Percentiles rank a stretch among this genome's conserved stretches.
These are phyloP conservation scores for Botrytis medusae DNA, from an alignment of 2,329 filamentous ascomycete species.

Conservation along the genomic window DNA sequence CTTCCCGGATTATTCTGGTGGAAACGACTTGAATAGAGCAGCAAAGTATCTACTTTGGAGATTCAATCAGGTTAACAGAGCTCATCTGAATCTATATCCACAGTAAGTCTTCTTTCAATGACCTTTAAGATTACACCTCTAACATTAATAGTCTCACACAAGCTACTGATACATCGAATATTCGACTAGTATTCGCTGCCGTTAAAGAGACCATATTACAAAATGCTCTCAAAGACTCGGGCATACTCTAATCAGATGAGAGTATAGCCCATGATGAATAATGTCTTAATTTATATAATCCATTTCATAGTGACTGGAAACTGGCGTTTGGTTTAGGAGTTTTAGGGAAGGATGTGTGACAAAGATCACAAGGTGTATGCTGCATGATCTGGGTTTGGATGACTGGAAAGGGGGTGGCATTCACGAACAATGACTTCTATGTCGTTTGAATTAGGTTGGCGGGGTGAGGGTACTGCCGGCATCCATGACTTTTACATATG, in stretches of 20 bases:
- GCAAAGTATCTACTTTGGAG: constrained; percentile 98
- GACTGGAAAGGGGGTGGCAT: constrained; percentile 21
- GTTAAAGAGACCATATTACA: constrained; percentile 99
- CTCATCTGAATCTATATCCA: constrained; percentile 93
- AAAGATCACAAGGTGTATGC: constrained; percentile 26
- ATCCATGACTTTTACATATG: constrained; percentile 20
- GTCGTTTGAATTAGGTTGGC: constrained; percentile 7
- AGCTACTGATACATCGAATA: constrained; percentile 98
- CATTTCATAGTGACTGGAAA: constrained; percentile 29
- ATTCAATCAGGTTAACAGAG: constrained; percentile 97
- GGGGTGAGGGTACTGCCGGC: constrained; percentile 7
- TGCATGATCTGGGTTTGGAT: constrained; percentile 27
- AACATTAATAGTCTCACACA: constrained; percentile 75
- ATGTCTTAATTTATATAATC: constrained; percentile 30
- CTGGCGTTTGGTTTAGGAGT: constrained; percentile 36
- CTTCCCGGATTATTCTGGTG: constrained; percentile 96
- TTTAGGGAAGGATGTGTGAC: constrained; percentile 34
- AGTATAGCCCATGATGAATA: constrained; percentile 28
- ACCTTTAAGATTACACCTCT: constrained; percentile 22
- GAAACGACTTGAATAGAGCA: constrained; percentile 95
- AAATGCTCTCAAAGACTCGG: constrained; percentile 96
- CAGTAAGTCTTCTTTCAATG: constrained; percentile 64
- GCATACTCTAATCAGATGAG: constrained; percentile 69
- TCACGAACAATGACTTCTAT: constrained; percentile 16
- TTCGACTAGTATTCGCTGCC: constrained; percentile 93